Evolutionary conservation across 1,284 basidiomycete species (phyloP).

Genomic region (Sanguinoderma infundibulare): DNA sequence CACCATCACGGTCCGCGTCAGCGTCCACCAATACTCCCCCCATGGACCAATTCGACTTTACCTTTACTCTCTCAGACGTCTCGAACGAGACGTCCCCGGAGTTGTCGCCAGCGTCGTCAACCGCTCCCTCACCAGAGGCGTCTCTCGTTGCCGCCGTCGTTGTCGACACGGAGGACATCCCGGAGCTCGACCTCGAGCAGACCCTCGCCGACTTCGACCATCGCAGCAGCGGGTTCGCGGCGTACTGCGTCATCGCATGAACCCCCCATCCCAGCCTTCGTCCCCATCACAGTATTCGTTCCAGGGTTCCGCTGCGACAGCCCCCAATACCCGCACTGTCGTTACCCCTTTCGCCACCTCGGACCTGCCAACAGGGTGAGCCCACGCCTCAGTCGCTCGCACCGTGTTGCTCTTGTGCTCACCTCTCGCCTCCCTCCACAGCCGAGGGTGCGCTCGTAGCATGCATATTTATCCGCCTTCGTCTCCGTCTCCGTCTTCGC

Average conservation of each 20-base stretch:
- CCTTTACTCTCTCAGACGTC: not conserved
- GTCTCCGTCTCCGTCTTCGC: not conserved
- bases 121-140: not conserved
- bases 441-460: not conserved
- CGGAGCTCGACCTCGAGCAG: not conserved
- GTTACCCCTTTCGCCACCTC: not conserved
- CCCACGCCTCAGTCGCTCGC: not conserved
- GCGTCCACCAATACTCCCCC: no score
- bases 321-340: not conserved
- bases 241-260: slow-evolving; percentile 5
- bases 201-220: slow-evolving; percentile 8
- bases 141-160: not conserved
- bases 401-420: not conserved
- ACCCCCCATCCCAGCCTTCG: not conserved
- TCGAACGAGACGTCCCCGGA: no score
- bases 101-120: not conserved
- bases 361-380: not conserved
- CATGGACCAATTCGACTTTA: slow-evolving; percentile 2
- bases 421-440: not conserved
- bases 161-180: not conserved
- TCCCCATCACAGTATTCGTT: not conserved
- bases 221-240: slow-evolving; percentile 5
- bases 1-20: no score
- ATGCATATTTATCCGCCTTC: slow-evolving; percentile 1
- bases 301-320: not conserved